These are phyloP conservation scores for Botrytis fabae DNA, from an alignment of 2,329 filamentous ascomycete genomes.

Conservation along the genomic window DNA sequence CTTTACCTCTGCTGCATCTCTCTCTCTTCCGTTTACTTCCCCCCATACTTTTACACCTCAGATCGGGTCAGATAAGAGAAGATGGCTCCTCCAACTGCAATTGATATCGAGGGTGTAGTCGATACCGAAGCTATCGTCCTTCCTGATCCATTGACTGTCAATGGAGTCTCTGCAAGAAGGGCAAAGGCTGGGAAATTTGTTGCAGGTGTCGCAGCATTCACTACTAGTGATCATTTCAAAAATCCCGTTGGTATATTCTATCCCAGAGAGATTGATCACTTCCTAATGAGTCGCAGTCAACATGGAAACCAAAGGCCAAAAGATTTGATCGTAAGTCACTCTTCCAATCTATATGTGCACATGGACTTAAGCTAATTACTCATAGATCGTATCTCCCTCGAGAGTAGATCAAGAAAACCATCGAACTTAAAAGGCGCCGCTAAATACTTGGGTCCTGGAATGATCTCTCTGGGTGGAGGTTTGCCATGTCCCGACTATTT, in stretches of 20 bases:
- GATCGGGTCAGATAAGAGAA: not conserved
- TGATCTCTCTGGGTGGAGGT: conserved; percentile 92
- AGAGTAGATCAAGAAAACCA: conserved; percentile 60
- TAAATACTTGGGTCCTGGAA: conserved; percentile 55
- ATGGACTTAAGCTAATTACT: conserved; percentile 21
- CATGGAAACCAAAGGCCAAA: conserved; percentile 72
- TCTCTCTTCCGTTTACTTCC: not conserved
- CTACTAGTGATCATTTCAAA: conserved; percentile 83
- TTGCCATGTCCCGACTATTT: conserved; percentile 89
- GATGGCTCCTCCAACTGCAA: conserved; percentile 47
- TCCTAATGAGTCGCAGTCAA: conserved; percentile 43
- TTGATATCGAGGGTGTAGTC: conserved; percentile 43
- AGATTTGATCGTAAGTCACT: conserved; percentile 75
- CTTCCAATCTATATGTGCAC: conserved; percentile 26
- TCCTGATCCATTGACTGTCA: conserved; percentile 55
- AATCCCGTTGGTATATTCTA: conserved; percentile 54
- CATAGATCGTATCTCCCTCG: conserved; percentile 57
- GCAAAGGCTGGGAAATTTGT: conserved; percentile 70
- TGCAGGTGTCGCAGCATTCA: conserved; percentile 73
- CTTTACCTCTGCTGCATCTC: not conserved
- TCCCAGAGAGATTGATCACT: not conserved
- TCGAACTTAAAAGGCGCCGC: conserved; percentile 56
- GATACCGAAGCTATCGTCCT: conserved; percentile 45
- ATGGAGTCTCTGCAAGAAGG: conserved; percentile 66
- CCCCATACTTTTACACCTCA: not conserved